Evolutionary conservation across 2,329 filamentous ascomycete species (phyloP).

Genomic region (Fusarium cicatricum): DNA sequence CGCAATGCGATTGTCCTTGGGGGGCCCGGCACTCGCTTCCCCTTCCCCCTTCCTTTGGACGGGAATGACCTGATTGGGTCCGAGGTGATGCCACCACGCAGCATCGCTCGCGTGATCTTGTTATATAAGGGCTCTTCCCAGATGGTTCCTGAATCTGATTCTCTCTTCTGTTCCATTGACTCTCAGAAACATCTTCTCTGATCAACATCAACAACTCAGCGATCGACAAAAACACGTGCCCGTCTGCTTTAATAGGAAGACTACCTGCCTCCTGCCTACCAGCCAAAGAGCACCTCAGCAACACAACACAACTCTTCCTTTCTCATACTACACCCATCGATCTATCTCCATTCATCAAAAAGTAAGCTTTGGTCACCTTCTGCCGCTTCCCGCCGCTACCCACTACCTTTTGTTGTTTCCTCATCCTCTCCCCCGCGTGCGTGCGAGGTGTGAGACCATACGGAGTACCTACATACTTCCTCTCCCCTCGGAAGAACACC

Average conservation of each 20-base stretch:
- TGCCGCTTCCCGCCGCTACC: slow-evolving; percentile 1
- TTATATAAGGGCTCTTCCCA: slow-evolving; percentile 38
- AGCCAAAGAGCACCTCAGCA: slow-evolving; percentile 4
- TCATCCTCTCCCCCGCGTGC: slow-evolving; percentile 7
- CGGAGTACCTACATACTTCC: slow-evolving; percentile 29
- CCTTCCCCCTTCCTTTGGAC: slow-evolving; percentile 5
- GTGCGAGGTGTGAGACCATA: slow-evolving; percentile 5
- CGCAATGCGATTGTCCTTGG: slow-evolving; percentile 25
- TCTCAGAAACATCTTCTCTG: not conserved
- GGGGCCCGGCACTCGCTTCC: not conserved
- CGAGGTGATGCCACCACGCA: slow-evolving; percentile 40
- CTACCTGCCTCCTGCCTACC: too few relatives aligned
- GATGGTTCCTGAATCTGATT: slow-evolving; percentile 10
- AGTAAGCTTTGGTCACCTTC: slow-evolving; percentile 20
- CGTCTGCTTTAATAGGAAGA: slow-evolving; percentile 1
- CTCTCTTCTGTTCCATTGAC: not conserved
- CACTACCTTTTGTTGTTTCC: too few relatives aligned
- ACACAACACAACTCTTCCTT: not conserved
- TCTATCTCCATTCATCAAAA: slow-evolving; percentile 19
- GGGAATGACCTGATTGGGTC: slow-evolving; percentile 42
- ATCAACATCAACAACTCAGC: not conserved
- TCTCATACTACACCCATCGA: slow-evolving; percentile 3
- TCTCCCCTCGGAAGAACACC: slow-evolving; percentile 19
- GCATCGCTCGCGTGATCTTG: slow-evolving; percentile 39
- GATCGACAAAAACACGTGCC: slow-evolving; percentile 7